phyloP scores from a whole-genome alignment of 1,284 basidiomycete species.

The Wolfiporia cocos region DNA sequence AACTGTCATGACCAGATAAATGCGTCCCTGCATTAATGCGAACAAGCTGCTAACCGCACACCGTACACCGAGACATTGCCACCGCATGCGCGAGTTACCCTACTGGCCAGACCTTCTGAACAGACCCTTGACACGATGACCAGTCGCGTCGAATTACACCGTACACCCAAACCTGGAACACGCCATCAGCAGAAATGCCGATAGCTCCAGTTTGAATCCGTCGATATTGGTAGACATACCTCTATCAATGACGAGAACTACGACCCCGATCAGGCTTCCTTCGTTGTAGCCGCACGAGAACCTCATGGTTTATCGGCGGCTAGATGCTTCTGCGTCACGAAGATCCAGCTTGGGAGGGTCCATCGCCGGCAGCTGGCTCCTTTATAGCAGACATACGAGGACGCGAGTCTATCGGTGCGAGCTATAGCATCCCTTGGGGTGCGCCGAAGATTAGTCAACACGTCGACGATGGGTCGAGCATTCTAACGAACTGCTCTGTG shows the following conservation, averaged over 20 bases:
- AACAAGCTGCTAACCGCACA: background rate
- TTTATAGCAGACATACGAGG: slow-evolving; percentile 5
- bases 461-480: no score
- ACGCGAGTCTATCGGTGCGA: slow-evolving; percentile 6
- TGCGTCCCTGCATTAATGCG: slow-evolving; percentile 1
- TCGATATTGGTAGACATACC: no score
- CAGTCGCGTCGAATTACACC: no score
- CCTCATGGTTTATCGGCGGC: slow-evolving; percentile 12
- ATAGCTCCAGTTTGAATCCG: no score
- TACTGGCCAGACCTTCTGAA: no score
- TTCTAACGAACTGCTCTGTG: no score
- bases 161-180: no score
- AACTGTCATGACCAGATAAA: slow-evolving; percentile 21
- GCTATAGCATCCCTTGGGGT: background rate
- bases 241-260: no score
- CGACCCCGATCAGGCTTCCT: slow-evolving; percentile 7
- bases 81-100: no score
- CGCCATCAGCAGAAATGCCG: no score
- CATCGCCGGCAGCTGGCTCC: background rate
- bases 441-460: slow-evolving; percentile 1
- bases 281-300: slow-evolving; percentile 13
- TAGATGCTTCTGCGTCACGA: slow-evolving; percentile 10
- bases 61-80: no score
- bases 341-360: slow-evolving; percentile 1
- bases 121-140: no score